These are phyloP conservation scores for Basipetospora chlamydospora DNA, from an alignment of 2,329 filamentous ascomycete species.

Conservation along the genomic window DNA sequence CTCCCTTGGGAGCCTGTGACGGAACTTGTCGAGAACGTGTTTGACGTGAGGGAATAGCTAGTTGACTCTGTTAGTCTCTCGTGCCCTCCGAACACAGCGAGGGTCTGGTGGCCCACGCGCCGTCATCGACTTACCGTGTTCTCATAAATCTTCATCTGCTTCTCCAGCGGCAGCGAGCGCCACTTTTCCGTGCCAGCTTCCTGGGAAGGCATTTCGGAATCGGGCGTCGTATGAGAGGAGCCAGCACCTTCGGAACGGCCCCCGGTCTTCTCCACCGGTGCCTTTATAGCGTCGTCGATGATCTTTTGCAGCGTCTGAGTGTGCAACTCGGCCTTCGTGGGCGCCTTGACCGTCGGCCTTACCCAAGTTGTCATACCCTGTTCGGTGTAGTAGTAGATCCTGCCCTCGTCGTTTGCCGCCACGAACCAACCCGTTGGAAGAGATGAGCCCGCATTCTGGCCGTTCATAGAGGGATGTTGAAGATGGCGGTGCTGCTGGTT, in stretches of 20 bases:
- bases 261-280: slow-evolving; percentile 22
- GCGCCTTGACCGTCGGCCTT: slow-evolving; percentile 44
- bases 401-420: slow-evolving; percentile 54
- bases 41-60: slow-evolving; percentile 77
- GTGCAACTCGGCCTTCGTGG: slow-evolving; percentile 46
- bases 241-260: slow-evolving; percentile 31
- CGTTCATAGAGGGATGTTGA: not conserved
- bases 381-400: slow-evolving; percentile 74
- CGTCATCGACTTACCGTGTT: slow-evolving; percentile 54
- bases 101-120: too few relatives aligned
- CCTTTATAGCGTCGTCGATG: slow-evolving; percentile 70
- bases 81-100: not conserved
- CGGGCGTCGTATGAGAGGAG: slow-evolving; percentile 46
- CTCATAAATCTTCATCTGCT: slow-evolving; percentile 91
- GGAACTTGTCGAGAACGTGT: slow-evolving; percentile 74
- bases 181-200: slow-evolving; percentile 57
- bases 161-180: slow-evolving; percentile 57
- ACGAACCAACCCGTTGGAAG: slow-evolving; percentile 80
- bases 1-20: slow-evolving; percentile 73
- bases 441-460: slow-evolving; percentile 19
- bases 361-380: slow-evolving; percentile 70
- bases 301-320: slow-evolving; percentile 70
- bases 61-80: not conserved
- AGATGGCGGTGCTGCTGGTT: not conserved
- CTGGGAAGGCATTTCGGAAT: slow-evolving; percentile 36